Evolutionary conservation across 495 filamentous ascomycete species (phyloP), one percentile per base, ranked within the genome.

Genomic region (Halenospora varia): DNA sequence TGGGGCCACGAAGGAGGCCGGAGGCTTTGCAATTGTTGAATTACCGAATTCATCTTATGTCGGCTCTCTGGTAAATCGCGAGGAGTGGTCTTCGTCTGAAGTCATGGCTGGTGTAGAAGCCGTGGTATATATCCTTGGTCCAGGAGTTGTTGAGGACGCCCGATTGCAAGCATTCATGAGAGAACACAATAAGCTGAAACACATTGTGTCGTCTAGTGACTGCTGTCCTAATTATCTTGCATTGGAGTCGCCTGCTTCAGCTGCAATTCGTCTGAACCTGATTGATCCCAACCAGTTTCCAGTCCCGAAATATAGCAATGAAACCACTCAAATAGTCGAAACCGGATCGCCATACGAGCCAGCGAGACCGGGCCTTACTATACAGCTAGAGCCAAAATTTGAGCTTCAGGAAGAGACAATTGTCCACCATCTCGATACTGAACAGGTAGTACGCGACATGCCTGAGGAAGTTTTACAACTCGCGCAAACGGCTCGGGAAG

Each of bases 41-140:
- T 48, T 99, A 3, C 90, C 89, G 0, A 75, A 82, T 13, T 25
- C 61, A 13, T 77, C 83, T 2, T 91, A 95, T 57, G 71, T 97
- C 29, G 80, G 83, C 2, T 64, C 74, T 25, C 68, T 97, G 44
- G 62, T 97, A 18, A 67, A 70, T 17, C 83, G 89, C 17, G 69
- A 80, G 11, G 94, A 98, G 67, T 96, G 90, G 88, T 74, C 75
- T 18, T 79, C 83, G 18, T 65, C 76, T 23, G 70, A 78, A 13
- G 75, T 96, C 15, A 89, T 88, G 70, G 68, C 72, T 15, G 83
- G 84, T 47, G 64, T 98, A 45, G 72, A 77, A 23, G 83, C 77
- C 24, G 83, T 95, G 24, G 77, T 92, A 54, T 98, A 92, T 92
- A 88, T 89, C 51, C 76, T 96, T 6, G 88, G 88, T 2, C 74